Conservation (phyloP, 305 asterid species). For the Fraxinus sp. region DNA sequence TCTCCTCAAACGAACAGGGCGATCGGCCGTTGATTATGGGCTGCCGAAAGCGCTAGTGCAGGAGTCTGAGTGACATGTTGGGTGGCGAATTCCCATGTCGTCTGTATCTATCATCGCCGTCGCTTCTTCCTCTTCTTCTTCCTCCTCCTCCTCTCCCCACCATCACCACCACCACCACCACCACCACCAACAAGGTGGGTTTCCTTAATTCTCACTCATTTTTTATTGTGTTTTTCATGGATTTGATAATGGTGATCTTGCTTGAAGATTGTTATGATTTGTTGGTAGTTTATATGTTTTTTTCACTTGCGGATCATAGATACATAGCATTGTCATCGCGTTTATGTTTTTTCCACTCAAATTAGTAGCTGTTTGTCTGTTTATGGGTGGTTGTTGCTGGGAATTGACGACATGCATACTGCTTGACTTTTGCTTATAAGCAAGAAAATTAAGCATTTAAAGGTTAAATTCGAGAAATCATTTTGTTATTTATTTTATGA, state of each 20-base stretch:
- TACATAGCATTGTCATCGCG: constrained; percentile 4
- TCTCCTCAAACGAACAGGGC: not conserved
- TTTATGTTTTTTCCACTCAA: not conserved
- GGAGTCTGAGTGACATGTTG: constrained; percentile 27
- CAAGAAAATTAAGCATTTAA: constrained; percentile 1
- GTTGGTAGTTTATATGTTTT: not conserved
- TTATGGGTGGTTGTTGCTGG: constrained; percentile 16
- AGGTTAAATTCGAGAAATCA: not conserved
- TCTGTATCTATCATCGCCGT: constrained; percentile 44
- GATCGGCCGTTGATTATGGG: not conserved
- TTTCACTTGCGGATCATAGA: constrained; percentile 3
- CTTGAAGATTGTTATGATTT: not conserved
- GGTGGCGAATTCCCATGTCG: constrained; percentile 44
- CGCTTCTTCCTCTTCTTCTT: constrained; percentile 33
- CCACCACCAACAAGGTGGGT: constrained; percentile 32
- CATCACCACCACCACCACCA: constrained; percentile 8
- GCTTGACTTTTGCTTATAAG: not conserved
- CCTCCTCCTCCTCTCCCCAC: constrained; percentile 29
- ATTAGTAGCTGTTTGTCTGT: constrained; percentile 8
- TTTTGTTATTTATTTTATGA: not conserved
- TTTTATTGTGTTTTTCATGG: not conserved
- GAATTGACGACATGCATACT: not conserved
- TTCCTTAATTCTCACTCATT: not conserved
- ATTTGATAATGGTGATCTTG: not conserved
- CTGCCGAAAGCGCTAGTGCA: not conserved